Conservation (phyloP, 2,329 filamentous ascomycete species). For the Ceratocystis ficicola region DNA sequence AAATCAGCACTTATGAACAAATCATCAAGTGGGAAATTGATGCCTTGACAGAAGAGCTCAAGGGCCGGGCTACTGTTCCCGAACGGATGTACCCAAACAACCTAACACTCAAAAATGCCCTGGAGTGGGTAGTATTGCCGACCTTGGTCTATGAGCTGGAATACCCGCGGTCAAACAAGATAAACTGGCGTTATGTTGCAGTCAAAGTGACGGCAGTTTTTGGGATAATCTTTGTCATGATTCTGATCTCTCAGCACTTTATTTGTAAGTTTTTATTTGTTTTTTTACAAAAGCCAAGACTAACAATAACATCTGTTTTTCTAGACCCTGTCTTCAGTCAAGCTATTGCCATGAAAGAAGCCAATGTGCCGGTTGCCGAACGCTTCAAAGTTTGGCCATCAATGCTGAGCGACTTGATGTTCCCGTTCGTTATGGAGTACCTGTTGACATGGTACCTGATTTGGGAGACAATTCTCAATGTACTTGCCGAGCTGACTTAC, state of each 20-base stretch:
- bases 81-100: slow-evolving; percentile 54
- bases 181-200: slow-evolving; percentile 62
- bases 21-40: slow-evolving; percentile 57
- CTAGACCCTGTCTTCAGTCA: slow-evolving; percentile 55
- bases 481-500: slow-evolving; percentile 61
- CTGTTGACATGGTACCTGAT: slow-evolving; percentile 70
- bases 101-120: slow-evolving; percentile 51
- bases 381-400: slow-evolving; percentile 59
- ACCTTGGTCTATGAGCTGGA: slow-evolving; percentile 70
- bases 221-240: slow-evolving; percentile 66
- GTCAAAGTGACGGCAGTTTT: slow-evolving; percentile 61
- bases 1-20: slow-evolving; percentile 51
- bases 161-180: slow-evolving; percentile 55
- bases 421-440: slow-evolving; percentile 70
- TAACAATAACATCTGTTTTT: background rate
- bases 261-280: slow-evolving; percentile 39
- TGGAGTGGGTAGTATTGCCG: slow-evolving; percentile 62
- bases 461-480: slow-evolving; percentile 64
- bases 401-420: slow-evolving; percentile 62
- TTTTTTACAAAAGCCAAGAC: slow-evolving; percentile 4
- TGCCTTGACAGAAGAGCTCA: slow-evolving; percentile 51
- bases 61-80: slow-evolving; percentile 44
- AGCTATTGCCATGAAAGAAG: slow-evolving; percentile 55
- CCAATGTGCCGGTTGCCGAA: slow-evolving; percentile 46
- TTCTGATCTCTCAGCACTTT: slow-evolving; percentile 61